Base-by-base conservation (phyloP, 176 grass and related monocot genomes). In the Cymbopogon citratus region DNA sequence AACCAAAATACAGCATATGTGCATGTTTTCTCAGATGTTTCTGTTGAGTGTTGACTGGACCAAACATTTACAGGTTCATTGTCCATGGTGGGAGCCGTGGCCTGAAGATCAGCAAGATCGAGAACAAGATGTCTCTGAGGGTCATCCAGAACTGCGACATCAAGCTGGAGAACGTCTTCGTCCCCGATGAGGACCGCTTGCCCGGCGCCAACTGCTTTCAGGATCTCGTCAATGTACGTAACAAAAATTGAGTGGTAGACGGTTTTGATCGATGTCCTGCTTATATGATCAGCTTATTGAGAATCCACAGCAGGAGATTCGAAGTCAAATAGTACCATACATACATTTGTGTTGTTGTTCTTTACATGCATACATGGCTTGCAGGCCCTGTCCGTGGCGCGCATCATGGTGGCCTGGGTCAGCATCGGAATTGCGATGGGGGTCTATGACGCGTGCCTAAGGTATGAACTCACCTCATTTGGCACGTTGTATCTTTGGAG, bases 101-200 rank as follows among this genome's bases (percentile, higher is more conserved):
- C 6, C 27, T 93, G 35, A 83, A 63, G 21, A 69, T 81, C 36
- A 80, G 66, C 26, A 93, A 90, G 39, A 93, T 93, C 62, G 87
- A 90, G 74, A 93, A 93, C 73, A 93, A 93, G 57, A 64, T 90
- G 33, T 85, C 83, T 3, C 57, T 93, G 69, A 83, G 91, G 51
- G 80, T 93, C 35, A 85, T 93, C 78, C 91, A 93, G 75, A 93
- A 93, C 87, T 83, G 91, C 63, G 85, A 93, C 81, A 85, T 93
- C 87, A 14, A 76, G 29, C 74, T 93, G 66, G 60, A 88, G 9
- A 46, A 88, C 36, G 85, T 90, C 5, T 93, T 93, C 18, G 85
- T 93, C 33, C 81, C 87, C 28, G 88, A 93, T 1, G 91, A 90
- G 33, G 85, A 90, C 18, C 81, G 71, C 62, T 56, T 93, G 19